These are phyloP conservation scores for Suillus sp. DNA, from an alignment of 768 basidiomycete species.

Conservation along the genomic window DNA sequence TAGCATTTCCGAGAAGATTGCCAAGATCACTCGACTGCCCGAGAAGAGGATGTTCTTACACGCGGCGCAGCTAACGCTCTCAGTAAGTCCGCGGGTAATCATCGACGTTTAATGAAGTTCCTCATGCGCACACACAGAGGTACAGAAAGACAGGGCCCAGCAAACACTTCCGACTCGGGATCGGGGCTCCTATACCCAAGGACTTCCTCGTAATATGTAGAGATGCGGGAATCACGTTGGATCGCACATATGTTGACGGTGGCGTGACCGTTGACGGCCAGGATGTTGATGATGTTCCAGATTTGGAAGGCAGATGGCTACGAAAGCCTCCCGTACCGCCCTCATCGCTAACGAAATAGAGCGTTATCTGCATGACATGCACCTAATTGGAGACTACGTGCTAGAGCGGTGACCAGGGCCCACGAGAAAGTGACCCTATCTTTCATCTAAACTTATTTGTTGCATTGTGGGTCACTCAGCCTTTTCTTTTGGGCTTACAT, in stretches of 20 bases:
- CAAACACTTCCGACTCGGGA: conserved; percentile 52
- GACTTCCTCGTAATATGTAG: conserved; percentile 57
- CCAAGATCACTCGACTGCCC: conserved; percentile 36
- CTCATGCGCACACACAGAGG: conserved; percentile 41
- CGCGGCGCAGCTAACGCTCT: conserved; percentile 56
- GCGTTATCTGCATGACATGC: conserved; percentile 8
- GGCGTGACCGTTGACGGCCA: conserved; percentile 50
- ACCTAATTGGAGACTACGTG: neutral
- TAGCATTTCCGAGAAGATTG: conserved; percentile 33
- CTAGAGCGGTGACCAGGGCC: neutral
- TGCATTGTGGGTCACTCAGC: neutral
- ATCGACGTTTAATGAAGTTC: neutral
- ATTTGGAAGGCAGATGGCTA: conserved; percentile 41
- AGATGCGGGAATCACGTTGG: conserved; percentile 46
- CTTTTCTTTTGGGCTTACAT: neutral
- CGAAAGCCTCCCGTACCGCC: conserved; percentile 9
- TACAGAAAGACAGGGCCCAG: conserved; percentile 45
- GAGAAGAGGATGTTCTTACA: conserved; percentile 61
- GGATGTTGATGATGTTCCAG: conserved; percentile 38
- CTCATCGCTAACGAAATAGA: neutral
- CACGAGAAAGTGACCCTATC: conserved; percentile 2
- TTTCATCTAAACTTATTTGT: neutral
- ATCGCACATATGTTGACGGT: conserved; percentile 39
- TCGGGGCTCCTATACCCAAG: conserved; percentile 58
- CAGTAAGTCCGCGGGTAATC: conserved; percentile 40